phyloP scores from a whole-genome alignment of 1,284 basidiomycete species.

The Coriolopsis trogii region DNA sequence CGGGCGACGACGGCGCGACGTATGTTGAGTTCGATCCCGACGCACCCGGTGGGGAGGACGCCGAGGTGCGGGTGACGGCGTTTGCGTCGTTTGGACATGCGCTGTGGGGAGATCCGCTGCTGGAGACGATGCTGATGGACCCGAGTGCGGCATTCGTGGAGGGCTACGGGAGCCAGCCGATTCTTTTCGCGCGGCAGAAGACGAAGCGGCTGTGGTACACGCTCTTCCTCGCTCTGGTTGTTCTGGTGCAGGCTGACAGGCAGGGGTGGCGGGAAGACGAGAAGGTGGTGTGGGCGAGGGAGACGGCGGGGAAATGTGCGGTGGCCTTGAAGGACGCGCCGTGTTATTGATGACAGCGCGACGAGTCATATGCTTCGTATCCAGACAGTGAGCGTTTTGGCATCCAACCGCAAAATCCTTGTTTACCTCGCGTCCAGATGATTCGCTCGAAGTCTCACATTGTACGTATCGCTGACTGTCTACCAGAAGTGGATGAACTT shows the following conservation, averaged over 20 bases:
- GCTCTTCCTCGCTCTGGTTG: conserved; percentile 59
- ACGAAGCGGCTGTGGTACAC: conserved; percentile 77
- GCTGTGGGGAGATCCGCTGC: conserved; percentile 74
- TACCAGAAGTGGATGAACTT: too few relatives aligned
- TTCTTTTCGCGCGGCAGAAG: conserved; percentile 58
- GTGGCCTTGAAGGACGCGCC: conserved; percentile 49
- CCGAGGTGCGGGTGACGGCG: conserved; percentile 33
- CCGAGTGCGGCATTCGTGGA: conserved; percentile 55
- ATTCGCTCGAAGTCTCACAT: too few relatives aligned
- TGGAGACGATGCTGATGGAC: conserved; percentile 62
- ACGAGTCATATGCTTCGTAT: too few relatives aligned
- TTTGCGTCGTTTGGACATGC: conserved; percentile 50
- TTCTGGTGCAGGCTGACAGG: conserved; percentile 42
- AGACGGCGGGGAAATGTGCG: conserved; percentile 40
- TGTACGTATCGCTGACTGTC: too few relatives aligned
- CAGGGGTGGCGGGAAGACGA: conserved; percentile 28
- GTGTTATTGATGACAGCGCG: conserved; percentile 48
- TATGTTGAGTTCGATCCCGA: conserved; percentile 38
- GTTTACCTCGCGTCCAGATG: too few relatives aligned
- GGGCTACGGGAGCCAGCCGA: conserved; percentile 55
- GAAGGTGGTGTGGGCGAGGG: conserved; percentile 45
- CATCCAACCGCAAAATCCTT: too few relatives aligned
- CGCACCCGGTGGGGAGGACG: conserved; percentile 22
- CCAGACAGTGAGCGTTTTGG: too few relatives aligned
- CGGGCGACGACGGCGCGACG: conserved; percentile 56